phyloP scores from a whole-genome alignment of 805 yeast species.

The Lipomyces kockii region DNA sequence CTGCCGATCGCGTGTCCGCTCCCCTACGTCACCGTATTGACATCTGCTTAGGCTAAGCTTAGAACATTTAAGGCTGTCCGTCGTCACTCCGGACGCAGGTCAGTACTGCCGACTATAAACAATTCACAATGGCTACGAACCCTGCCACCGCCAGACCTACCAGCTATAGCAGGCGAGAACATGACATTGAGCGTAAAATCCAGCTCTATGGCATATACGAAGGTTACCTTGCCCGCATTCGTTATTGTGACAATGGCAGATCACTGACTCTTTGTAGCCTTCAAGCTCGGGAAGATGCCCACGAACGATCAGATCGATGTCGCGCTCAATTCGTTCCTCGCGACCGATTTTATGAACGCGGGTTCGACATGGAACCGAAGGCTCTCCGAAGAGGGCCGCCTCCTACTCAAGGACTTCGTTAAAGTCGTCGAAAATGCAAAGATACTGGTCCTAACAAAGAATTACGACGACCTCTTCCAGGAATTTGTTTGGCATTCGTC shows the following conservation, averaged over 20 bases:
- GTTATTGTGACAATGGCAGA: background rate
- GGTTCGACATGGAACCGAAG: slow-evolving; percentile 13
- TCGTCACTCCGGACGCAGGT: background rate
- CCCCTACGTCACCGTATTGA: background rate
- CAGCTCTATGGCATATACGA: slow-evolving; percentile 29
- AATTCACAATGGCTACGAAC: slow-evolving; percentile 1
- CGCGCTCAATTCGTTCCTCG: slow-evolving; percentile 29
- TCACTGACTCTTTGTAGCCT: slow-evolving; percentile 12
- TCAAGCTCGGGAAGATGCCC: slow-evolving; percentile 36
- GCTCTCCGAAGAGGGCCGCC: slow-evolving; percentile 30
- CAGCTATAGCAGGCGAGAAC: background rate
- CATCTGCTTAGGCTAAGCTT: background rate
- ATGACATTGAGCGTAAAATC: slow-evolving; percentile 29
- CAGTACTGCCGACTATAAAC: background rate
- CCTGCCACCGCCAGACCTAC: background rate
- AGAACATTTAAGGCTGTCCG: background rate
- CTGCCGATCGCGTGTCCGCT: background rate
- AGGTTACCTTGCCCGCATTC: slow-evolving; percentile 10
- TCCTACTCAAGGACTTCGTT: slow-evolving; percentile 12
- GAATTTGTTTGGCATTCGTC: slow-evolving; percentile 35
- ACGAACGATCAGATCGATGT: slow-evolving; percentile 34
- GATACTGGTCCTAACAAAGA: slow-evolving; percentile 28
- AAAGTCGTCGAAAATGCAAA: slow-evolving; percentile 22
- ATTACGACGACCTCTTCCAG: slow-evolving; percentile 30
- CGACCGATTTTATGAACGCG: slow-evolving; percentile 17